Percentiles rank a stretch among this genome's conserved stretches.
Conservation (phyloP, 2,329 filamentous ascomycete species). For the Aciculosporium take region DNA sequence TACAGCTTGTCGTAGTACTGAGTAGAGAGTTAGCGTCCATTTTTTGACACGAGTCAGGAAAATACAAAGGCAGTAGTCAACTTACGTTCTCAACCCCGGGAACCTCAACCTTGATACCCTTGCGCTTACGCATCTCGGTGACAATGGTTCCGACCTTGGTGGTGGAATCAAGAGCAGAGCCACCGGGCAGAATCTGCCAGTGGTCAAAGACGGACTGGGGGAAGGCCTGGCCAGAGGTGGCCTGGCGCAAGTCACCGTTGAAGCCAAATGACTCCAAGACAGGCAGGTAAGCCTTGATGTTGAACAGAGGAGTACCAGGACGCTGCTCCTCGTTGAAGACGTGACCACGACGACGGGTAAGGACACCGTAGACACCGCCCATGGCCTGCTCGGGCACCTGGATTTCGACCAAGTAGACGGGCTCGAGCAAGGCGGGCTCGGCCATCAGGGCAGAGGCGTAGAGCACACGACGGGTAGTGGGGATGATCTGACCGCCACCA, state of each 20-base stretch:
- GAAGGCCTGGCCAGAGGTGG: constrained; percentile 96
- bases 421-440: constrained; percentile 83
- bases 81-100: constrained; percentile 92
- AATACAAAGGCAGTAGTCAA: constrained; percentile 18
- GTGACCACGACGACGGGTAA: constrained; percentile 95
- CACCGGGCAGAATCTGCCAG: constrained; percentile 93
- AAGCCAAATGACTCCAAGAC: constrained; percentile 98
- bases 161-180: constrained; percentile 71
- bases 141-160: constrained; percentile 76
- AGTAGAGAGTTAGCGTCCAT: constrained; percentile 11
- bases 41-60: neutral
- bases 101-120: constrained; percentile 96
- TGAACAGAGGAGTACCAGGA: constrained; percentile 97
- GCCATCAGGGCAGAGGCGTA: constrained; percentile 87
- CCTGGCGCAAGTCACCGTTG: constrained; percentile 88
- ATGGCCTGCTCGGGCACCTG: constrained; percentile 97
- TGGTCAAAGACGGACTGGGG: constrained; percentile 98
- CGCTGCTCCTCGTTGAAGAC: constrained; percentile 98
- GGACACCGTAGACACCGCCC: constrained; percentile 99
- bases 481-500: constrained; percentile 98
- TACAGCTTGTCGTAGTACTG: constrained; percentile 99
- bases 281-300: constrained; percentile 93
- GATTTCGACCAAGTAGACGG: constrained; percentile 98
- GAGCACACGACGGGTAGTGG: constrained; percentile 91
- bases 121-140: constrained; percentile 88